Evolutionary conservation across 1,284 basidiomycete species (phyloP), one percentile per base, ranked within the genome.

Genomic region (Leccinum subatratum): DNA sequence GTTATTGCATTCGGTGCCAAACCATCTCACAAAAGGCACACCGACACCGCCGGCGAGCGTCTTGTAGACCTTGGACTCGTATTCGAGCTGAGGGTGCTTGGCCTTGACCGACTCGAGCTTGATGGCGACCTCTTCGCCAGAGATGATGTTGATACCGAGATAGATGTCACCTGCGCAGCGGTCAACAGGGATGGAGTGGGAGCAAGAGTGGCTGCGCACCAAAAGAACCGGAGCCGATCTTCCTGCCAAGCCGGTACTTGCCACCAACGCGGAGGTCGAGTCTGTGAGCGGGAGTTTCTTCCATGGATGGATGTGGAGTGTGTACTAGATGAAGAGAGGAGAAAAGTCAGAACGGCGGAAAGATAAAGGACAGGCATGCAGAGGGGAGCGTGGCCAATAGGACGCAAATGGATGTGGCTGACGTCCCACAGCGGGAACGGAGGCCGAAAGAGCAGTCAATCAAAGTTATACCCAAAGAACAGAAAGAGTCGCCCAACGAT

Each of bases 31-130:
- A 72, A 98, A 99, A 5, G 97, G 96, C 16, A 99, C 94, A 67
- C 97, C 97, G 64, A 99, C 96, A 74, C 96, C 96, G 68, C 96
- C 97, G 20, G 96, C 96, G 56, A 99, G 88, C 25, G 94, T 96
- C 89, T 97, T 96, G 85, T 95, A 95, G 62, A 96, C 93, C 81
- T 96, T 96, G 72, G 90, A 95, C 81, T 99, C 96, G 77, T 99
- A 98, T 80, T 99, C 96, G 75, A 99, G 92, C 81, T 99, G 97
- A n/a, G 97, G 96, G 77, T 98, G 96, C 82, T 99, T 99, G 72
- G 97, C 96, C 82, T 99, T 99, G 81, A 98, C 94, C 1, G 95
- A 98, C 82, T 99, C 97, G 73, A 99, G 92, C 83, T 99, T 99
- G 88, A 99, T 98, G 77, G 96, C 97, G 67, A 99, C 97, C 79